These are phyloP conservation scores for Eragrostis nindensis DNA, from an alignment of 176 grass and related monocot species.

Conservation along the genomic window DNA sequence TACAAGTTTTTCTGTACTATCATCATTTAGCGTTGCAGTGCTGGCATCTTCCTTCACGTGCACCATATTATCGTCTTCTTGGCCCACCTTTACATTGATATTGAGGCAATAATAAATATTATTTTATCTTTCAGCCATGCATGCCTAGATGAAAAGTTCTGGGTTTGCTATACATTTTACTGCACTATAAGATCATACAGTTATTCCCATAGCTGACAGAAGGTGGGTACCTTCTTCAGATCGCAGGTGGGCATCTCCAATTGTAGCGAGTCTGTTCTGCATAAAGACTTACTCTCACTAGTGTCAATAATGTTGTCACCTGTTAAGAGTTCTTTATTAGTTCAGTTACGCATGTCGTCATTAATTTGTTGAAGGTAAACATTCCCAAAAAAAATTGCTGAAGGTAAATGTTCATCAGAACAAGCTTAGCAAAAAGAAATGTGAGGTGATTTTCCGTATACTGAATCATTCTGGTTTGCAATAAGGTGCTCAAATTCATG, in stretches of 20 bases:
- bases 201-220: conserved; percentile 23
- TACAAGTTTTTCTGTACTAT: conserved; percentile 36
- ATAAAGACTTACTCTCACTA: conserved; percentile 51
- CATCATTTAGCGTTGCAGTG: conserved; percentile 17
- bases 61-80: conserved; percentile 13
- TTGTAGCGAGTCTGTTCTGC: conserved; percentile 39
- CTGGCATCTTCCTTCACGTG: conserved; percentile 23
- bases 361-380: no score
- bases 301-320: conserved; percentile 53
- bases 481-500: conserved; percentile 72
- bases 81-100: conserved; percentile 29
- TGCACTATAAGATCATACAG: conserved; percentile 10
- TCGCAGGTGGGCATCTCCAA: conserved; percentile 35
- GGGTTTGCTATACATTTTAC: conserved; percentile 20
- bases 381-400: no score
- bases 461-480: conserved; percentile 64
- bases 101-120: no score
- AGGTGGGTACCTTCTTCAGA: conserved; percentile 51
- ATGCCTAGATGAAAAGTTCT: conserved; percentile 11
- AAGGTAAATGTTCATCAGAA: conserved; percentile 34
- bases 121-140: no score
- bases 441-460: conserved; percentile 41
- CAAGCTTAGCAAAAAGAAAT: neutral
- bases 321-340: conserved; percentile 47
- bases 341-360: neutral